Percentiles rank a stretch among this genome's conserved stretches.
Conservation (phyloP, 108 stramenopile genomes). For the Cyclotella sp. region DNA sequence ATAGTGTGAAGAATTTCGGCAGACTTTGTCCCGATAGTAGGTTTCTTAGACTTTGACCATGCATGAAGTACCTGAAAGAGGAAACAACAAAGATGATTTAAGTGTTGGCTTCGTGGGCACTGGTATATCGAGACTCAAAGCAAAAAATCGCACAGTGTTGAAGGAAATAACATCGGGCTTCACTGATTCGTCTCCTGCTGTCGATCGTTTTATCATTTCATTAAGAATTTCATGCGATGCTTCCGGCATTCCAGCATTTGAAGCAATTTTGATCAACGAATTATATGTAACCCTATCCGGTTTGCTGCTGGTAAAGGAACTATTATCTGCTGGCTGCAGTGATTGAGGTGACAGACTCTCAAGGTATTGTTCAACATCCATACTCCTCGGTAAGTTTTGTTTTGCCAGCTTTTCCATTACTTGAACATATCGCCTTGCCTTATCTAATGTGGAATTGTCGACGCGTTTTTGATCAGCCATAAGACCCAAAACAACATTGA, state of each 20-base stretch:
- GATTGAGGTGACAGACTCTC: conserved; percentile 10
- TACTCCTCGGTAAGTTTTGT: conserved; percentile 3
- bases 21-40: conserved; percentile 6
- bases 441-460: conserved; percentile 8
- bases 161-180: conserved; percentile 44
- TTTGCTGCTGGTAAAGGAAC: conserved; percentile 18
- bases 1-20: conserved; percentile 41
- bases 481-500: conserved; percentile 37
- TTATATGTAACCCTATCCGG: conserved; percentile 58
- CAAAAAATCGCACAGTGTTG: conserved; percentile 36
- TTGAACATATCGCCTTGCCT: conserved; percentile 27
- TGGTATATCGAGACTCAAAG: not conserved
- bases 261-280: conserved; percentile 47
- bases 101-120: not conserved
- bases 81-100: conserved; percentile 12
- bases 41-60: conserved; percentile 39
- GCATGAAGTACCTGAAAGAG: conserved; percentile 35
- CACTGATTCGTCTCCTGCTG: conserved; percentile 19
- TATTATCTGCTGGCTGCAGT: not conserved
- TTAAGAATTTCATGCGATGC: conserved; percentile 43
- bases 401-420: conserved; percentile 36
- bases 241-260: conserved; percentile 28
- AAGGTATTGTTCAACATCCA: not conserved
- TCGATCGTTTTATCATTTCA: conserved; percentile 38
- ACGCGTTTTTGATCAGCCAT: conserved; percentile 30